These are phyloP conservation scores for Nakataea oryzae DNA, from an alignment of 2,329 filamentous ascomycete genomes.

Conservation along the genomic window DNA sequence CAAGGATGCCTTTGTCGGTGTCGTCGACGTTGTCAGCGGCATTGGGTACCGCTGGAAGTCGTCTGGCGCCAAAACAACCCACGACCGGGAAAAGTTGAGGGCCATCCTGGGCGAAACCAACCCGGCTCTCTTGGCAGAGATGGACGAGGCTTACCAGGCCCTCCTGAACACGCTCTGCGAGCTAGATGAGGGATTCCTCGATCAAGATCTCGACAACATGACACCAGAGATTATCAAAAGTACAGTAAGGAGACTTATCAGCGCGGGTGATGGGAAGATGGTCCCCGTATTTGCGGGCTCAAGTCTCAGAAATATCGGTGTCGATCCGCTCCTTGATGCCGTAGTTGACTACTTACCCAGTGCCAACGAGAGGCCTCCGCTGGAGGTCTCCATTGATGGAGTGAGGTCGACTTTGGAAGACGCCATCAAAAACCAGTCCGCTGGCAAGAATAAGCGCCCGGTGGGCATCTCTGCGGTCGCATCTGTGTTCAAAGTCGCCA, in stretches of 20 bases:
- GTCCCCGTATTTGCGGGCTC: conserved; percentile 86
- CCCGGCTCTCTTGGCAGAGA: conserved; percentile 51
- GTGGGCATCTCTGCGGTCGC: conserved; percentile 33
- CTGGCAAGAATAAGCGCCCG: conserved; percentile 9
- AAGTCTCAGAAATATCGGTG: conserved; percentile 87
- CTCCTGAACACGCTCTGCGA: conserved; percentile 81
- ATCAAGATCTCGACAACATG: conserved; percentile 67
- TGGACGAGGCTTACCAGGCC: conserved; percentile 64
- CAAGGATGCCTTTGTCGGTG: conserved; percentile 66
- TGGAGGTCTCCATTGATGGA: conserved; percentile 25
- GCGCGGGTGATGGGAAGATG: conserved; percentile 56
- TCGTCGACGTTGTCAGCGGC: conserved; percentile 73
- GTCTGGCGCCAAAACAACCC: conserved; percentile 24
- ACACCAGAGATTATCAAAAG: conserved; percentile 55
- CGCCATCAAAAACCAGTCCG: conserved; percentile 18
- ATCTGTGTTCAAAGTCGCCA: conserved; percentile 89
- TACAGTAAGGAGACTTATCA: conserved; percentile 63
- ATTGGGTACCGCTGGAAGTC: conserved; percentile 63
- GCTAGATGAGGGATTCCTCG: conserved; percentile 77
- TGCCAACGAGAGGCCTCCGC: conserved; percentile 34
- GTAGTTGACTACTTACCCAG: conserved; percentile 80
- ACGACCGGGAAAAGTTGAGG: conserved; percentile 14
- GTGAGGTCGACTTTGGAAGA: conserved; percentile 35
- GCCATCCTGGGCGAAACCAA: conserved; percentile 36
- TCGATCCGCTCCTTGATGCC: conserved; percentile 83